Evolutionary conservation across 306 rosid genomes (phyloP), one percentile per base, ranked within the genome.

Genomic region (Cucumis hystrix): DNA sequence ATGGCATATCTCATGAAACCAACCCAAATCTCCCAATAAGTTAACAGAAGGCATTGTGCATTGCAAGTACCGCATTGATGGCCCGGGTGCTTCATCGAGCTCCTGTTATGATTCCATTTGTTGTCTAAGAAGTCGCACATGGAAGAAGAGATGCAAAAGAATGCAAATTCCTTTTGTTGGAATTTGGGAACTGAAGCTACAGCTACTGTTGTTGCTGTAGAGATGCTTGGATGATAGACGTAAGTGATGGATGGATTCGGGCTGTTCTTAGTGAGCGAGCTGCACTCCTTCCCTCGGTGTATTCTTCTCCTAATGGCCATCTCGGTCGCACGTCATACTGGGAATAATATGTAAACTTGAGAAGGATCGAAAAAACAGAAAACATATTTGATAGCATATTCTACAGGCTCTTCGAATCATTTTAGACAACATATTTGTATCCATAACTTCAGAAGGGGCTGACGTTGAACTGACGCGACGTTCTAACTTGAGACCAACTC

Each of bases 291-390:
- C 97, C 98, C 80, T 84, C 93, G 0, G 88, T 89, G 63, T 88
- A 84, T 85, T 90, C 97, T 82, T 92, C 96, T 67, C 98, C 98
- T 59, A 95, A 63, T 0, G 98, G 98, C 98, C 98, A 95, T 82
- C 97, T 85, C 54, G 97, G 98, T 61, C 98, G 90, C 78, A 95
- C 30, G 82, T 92, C 98, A 80, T 80, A 89, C 97, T 92, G 92
- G 67, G 75, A 61, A 11, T 57, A 17, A 20, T 63, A 79, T 17
- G 9, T 17, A 77, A 57, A 60, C 64, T 71, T 30, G 60, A 49
- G 60, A 49, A 49, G 60, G 76, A 14, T 71, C 4, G 58, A 4
- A 71, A 40, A 13, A 20, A 39, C 57, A 20, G 8, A 66, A n/a
- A n/a, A n/a, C n/a, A n/a, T n/a, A n/a, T n/a, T n/a, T n/a, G n/a